Evolutionary conservation across 257 asterid genomes (phyloP).

Genomic region (Vinca minor): DNA sequence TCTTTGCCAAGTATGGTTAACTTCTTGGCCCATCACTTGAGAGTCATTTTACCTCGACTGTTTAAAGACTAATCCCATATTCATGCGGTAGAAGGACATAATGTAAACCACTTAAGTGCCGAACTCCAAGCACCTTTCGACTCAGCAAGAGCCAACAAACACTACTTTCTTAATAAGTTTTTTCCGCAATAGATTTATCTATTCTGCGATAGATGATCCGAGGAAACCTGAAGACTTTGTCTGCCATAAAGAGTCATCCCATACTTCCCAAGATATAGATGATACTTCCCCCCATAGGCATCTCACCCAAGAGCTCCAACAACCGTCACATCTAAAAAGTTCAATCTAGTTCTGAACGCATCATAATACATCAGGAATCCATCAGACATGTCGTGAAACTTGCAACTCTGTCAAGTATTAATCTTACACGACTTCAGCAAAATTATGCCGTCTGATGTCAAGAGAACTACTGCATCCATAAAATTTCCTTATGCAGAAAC

Average conservation of each 20-base stretch:
- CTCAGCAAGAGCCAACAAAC: neutral
- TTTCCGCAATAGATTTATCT: neutral
- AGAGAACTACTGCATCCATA: slow-evolving; percentile 1
- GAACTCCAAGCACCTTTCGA: slow-evolving; percentile 1
- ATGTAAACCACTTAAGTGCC: neutral
- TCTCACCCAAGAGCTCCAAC: neutral
- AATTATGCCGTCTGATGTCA: slow-evolving; percentile 8
- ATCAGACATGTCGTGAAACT: neutral
- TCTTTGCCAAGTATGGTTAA: neutral
- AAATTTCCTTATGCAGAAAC: neutral
- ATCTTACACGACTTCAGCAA: neutral
- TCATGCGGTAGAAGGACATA: neutral
- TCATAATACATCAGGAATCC: neutral
- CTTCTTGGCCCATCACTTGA: neutral
- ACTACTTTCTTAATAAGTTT: slow-evolving; percentile 3
- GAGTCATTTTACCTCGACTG: neutral
- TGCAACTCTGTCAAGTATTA: neutral
- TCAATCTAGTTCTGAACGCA: neutral
- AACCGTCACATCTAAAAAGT: neutral
- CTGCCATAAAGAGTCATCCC: neutral
- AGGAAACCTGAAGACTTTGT: neutral
- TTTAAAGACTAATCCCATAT: neutral
- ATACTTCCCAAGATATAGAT: slow-evolving; percentile 6
- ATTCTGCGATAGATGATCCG: neutral
- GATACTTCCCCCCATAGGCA: neutral